Evolutionary conservation across 2,329 filamentous ascomycete genomes (phyloP).

Genomic region (Rutstroemia sp.): DNA sequence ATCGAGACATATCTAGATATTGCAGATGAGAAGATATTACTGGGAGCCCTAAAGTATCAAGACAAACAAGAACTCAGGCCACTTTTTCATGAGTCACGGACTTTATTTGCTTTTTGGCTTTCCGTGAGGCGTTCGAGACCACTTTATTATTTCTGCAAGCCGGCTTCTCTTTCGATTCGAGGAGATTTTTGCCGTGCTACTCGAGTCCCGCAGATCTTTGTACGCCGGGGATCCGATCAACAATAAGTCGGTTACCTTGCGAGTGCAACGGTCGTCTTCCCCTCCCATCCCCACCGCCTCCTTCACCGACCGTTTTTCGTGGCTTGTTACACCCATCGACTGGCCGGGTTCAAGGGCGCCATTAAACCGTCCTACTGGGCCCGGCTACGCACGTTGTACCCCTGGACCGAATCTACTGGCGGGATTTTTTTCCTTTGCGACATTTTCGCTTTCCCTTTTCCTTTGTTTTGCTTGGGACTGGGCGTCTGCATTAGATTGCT

Average conservation of each 20-base stretch:
- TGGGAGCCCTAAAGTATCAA: background rate
- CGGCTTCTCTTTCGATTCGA: background rate
- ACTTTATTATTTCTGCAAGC: background rate
- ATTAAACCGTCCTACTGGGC: background rate
- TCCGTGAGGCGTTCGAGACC: background rate
- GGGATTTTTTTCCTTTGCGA: too few species aligned
- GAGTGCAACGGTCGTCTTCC: too few species aligned
- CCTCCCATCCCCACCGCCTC: too few species aligned
- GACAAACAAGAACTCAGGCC: background rate
- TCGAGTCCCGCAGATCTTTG: background rate
- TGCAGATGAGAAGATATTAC: background rate
- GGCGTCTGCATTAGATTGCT: too few species aligned
- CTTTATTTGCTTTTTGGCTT: background rate
- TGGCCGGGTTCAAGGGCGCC: too few species aligned
- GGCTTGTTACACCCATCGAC: too few species aligned
- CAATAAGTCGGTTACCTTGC: too few species aligned
- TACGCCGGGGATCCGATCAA: background rate
- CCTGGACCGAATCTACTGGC: background rate
- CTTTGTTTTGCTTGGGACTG: background rate
- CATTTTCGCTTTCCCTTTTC: background rate
- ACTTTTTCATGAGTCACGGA: background rate
- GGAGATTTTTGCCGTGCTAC: background rate
- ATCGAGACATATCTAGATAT: slow-evolving; percentile 5
- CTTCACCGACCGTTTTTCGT: too few species aligned
- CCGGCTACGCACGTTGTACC: background rate